A percentile compares a stretch with the other conserved stretches of the same genome.
Conservation (phyloP, 75 land plant species). For the Pinus albicaulis region DNA sequence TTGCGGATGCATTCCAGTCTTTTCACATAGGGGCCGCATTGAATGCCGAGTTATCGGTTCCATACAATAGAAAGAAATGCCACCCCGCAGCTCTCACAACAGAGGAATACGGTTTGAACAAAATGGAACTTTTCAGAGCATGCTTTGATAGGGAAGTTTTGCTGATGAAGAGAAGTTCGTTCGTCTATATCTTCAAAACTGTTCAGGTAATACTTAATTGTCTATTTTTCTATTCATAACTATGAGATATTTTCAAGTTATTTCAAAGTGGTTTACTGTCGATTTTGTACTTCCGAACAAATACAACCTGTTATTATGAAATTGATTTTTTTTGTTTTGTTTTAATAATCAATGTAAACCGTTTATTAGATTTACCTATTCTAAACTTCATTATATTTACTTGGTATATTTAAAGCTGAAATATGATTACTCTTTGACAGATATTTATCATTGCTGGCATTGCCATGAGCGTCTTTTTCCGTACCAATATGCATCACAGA, state of each 20-base stretch:
- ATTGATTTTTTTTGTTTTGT: too few relatives aligned
- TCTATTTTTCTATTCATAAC: too few relatives aligned
- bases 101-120: slow-evolving; percentile 47
- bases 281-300: too few relatives aligned
- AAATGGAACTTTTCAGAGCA: slow-evolving; percentile 60
- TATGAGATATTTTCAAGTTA: too few relatives aligned
- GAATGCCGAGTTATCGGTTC: slow-evolving; percentile 37
- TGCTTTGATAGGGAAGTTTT: slow-evolving; percentile 47
- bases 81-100: slow-evolving; percentile 73
- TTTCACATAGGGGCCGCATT: slow-evolving; percentile 62
- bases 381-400: too few relatives aligned
- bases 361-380: too few relatives aligned
- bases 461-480: slow-evolving; percentile 59
- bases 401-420: neutral
- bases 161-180: slow-evolving; percentile 64
- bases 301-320: too few relatives aligned
- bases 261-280: too few relatives aligned
- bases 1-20: slow-evolving; percentile 67
- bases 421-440: slow-evolving; percentile 15
- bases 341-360: too few relatives aligned
- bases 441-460: slow-evolving; percentile 29
- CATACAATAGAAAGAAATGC: slow-evolving; percentile 62
- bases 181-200: slow-evolving; percentile 62
- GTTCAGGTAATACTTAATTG: slow-evolving; percentile 30
- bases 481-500: slow-evolving; percentile 53